Percentiles rank a stretch among this genome's conserved stretches.
phyloP scores from a whole-genome alignment of 805 yeast genomes.

The Yamadazyma phyllophila region DNA sequence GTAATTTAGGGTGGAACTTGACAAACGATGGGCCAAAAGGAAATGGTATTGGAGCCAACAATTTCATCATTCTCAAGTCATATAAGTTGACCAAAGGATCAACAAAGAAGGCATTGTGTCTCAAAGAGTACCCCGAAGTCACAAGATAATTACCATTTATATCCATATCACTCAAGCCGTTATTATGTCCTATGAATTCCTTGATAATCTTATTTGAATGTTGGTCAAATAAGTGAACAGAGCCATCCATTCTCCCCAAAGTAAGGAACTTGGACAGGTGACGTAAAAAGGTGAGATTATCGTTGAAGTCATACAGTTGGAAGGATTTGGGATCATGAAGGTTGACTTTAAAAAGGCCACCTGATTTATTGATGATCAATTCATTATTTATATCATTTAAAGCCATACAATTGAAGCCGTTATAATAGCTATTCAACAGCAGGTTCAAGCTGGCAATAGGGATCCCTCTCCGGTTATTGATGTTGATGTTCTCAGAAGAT shows the following conservation, averaged over 20 bases:
- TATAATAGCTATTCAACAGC: conserved; percentile 11
- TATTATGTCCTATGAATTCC: conserved; percentile 58
- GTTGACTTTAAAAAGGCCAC: conserved; percentile 30
- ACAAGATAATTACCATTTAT: conserved; percentile 64
- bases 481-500: conserved; percentile 28
- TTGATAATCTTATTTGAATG: conserved; percentile 45
- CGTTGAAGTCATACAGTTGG: conserved; percentile 36
- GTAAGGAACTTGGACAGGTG: conserved; percentile 49
- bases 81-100: conserved; percentile 85
- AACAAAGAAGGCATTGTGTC: conserved; percentile 36
- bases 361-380: conserved; percentile 22
- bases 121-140: conserved; percentile 76
- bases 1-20: conserved; percentile 80
- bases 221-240: conserved; percentile 64
- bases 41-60: conserved; percentile 78
- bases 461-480: conserved; percentile 36
- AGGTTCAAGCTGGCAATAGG: conserved; percentile 14
- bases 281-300: conserved; percentile 47
- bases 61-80: conserved; percentile 70
- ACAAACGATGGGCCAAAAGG: conserved; percentile 88
- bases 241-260: conserved; percentile 58
- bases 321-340: conserved; percentile 27
- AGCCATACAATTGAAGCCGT: conserved; percentile 14
- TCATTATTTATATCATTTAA: conserved; percentile 23
- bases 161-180: conserved; percentile 62